Percentiles rank a stretch among this genome's conserved stretches.
Evolutionary conservation across 164 flowering plant genomes (phyloP).

Genomic region (Umbilicus rupestris): DNA sequence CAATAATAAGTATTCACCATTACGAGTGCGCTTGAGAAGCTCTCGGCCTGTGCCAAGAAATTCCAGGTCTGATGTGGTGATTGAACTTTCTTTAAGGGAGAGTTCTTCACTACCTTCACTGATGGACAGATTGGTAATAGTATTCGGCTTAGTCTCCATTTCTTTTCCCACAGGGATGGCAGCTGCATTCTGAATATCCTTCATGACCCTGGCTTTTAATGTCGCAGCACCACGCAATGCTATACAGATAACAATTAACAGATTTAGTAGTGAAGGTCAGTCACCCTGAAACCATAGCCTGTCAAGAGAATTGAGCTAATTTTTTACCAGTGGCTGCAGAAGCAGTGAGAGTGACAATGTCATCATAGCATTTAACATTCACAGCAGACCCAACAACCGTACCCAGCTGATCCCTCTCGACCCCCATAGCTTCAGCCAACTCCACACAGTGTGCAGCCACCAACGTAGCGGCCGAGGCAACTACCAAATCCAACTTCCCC

Average conservation of each 20-base stretch:
- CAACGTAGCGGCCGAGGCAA: slow-evolving; percentile 61
- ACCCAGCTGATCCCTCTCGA: slow-evolving; percentile 51
- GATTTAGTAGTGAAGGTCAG: too few species aligned
- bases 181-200: slow-evolving; percentile 51
- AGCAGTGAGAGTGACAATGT: slow-evolving; percentile 58
- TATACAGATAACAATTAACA: slow-evolving; percentile 11
- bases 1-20: slow-evolving; percentile 22
- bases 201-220: slow-evolving; percentile 49
- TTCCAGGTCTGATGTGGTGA: slow-evolving; percentile 28
- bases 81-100: slow-evolving; percentile 21
- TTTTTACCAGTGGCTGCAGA: slow-evolving; percentile 62
- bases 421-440: slow-evolving; percentile 64
- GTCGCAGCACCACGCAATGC: slow-evolving; percentile 67
- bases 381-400: slow-evolving; percentile 61
- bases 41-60: slow-evolving; percentile 49
- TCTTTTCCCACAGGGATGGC: slow-evolving; percentile 34
- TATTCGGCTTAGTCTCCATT: background rate
- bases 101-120: slow-evolving; percentile 21
- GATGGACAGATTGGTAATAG: slow-evolving; percentile 1
- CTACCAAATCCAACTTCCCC: slow-evolving; percentile 47
- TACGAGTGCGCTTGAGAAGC: slow-evolving; percentile 62
- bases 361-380: slow-evolving; percentile 48
- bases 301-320: too few species aligned
- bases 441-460: slow-evolving; percentile 78
- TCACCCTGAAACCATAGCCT: background rate